These are phyloP conservation scores for Hordeum vulgare DNA, from an alignment of 176 grass and related monocot genomes.

Conservation along the genomic window DNA sequence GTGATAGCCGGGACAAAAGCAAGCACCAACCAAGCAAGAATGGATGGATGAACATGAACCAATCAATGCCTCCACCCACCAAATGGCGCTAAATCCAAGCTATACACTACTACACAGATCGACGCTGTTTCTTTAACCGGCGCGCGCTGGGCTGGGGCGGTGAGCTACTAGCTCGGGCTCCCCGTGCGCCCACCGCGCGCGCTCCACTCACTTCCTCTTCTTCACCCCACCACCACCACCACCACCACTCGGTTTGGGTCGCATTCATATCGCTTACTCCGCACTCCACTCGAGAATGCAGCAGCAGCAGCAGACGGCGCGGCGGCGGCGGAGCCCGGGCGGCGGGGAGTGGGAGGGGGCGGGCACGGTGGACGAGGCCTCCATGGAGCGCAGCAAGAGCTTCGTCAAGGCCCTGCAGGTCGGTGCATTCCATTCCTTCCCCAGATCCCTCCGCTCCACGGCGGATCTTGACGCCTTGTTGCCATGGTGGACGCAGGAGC, in stretches of 20 bases:
- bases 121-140: too few relatives aligned
- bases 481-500: slow-evolving; percentile 49
- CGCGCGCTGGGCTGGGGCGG: too few relatives aligned
- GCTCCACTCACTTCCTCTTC: not conserved
- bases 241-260: not conserved
- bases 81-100: not conserved
- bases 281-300: slow-evolving; percentile 33
- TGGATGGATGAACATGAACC: not conserved
- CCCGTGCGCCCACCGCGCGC: not conserved
- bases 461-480: slow-evolving; percentile 14
- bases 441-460: not conserved
- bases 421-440: not conserved
- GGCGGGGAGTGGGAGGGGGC: not conserved
- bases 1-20: not conserved
- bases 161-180: not conserved
- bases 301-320: not conserved
- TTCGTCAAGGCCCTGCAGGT: slow-evolving; percentile 97
- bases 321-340: slow-evolving; percentile 17
- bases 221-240: too few relatives aligned
- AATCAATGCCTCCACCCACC: not conserved
- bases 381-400: slow-evolving; percentile 97
- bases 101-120: too few relatives aligned
- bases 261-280: slow-evolving; percentile 28
- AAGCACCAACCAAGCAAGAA: not conserved
- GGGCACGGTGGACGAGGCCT: slow-evolving; percentile 79